phyloP scores from a whole-genome alignment of 2,329 filamentous ascomycete species.

The Diplodia seriata region DNA sequence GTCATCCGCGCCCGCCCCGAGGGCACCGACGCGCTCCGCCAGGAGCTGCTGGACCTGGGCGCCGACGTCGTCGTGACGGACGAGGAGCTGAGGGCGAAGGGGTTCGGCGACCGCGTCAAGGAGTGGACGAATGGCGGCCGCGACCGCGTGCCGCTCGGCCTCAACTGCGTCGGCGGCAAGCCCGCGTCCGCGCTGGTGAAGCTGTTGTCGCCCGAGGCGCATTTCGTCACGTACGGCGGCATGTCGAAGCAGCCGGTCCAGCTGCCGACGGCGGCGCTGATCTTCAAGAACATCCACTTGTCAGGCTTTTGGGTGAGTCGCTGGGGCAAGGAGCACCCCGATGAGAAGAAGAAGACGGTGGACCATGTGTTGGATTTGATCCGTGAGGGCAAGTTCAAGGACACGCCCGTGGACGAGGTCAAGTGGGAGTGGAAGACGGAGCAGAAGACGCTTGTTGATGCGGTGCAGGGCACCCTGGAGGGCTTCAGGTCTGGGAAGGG shows the following conservation, averaged over 20 bases:
- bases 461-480: slow-evolving; percentile 81
- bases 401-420: slow-evolving; percentile 82
- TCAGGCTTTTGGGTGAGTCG: slow-evolving; percentile 93
- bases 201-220: slow-evolving; percentile 68
- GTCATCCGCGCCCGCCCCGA: slow-evolving; percentile 75
- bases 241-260: slow-evolving; percentile 89
- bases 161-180: slow-evolving; percentile 96
- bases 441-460: slow-evolving; percentile 69
- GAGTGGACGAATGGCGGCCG: slow-evolving; percentile 74
- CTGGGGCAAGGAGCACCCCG: slow-evolving; percentile 80
- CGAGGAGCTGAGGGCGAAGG: slow-evolving; percentile 64
- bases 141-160: slow-evolving; percentile 74
- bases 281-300: slow-evolving; percentile 91
- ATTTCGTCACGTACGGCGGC: slow-evolving; percentile 91
- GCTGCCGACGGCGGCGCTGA: slow-evolving; percentile 82
- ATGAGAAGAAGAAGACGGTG: slow-evolving; percentile 80
- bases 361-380: slow-evolving; percentile 81
- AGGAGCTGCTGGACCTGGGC: slow-evolving; percentile 66
- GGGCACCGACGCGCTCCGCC: slow-evolving; percentile 69
- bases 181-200: slow-evolving; percentile 80
- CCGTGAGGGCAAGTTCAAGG: slow-evolving; percentile 76
- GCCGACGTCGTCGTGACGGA: slow-evolving; percentile 70
- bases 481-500: slow-evolving; percentile 90
- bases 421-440: slow-evolving; percentile 84
- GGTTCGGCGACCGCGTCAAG: slow-evolving; percentile 67